Conservation (phyloP, 1,284 basidiomycete species). For the Athelia sp. region DNA sequence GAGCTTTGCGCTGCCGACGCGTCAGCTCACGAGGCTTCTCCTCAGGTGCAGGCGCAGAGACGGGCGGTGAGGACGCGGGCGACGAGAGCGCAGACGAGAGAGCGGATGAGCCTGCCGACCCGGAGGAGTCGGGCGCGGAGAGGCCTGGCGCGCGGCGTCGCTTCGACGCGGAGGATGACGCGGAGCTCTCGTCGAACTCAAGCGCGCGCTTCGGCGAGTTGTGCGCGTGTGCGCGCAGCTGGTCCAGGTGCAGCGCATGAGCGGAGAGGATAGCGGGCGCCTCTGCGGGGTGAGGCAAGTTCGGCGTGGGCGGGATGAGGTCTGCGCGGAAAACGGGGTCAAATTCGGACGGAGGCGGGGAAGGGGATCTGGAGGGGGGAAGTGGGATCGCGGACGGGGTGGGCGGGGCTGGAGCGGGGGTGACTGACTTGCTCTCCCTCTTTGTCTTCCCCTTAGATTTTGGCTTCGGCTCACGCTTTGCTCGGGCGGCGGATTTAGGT, state of each 20-base stretch:
- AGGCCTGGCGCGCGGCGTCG: conserved; percentile 39
- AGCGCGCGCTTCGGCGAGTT: conserved; percentile 58
- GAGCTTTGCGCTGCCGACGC: conserved; percentile 58
- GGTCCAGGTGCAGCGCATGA: conserved; percentile 6
- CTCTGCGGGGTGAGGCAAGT: background rate
- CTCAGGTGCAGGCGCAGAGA: conserved; percentile 7
- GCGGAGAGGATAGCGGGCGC: conserved; percentile 1
- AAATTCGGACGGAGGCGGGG: conserved; percentile 30
- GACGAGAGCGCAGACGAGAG: conserved; percentile 30
- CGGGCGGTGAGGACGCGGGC: conserved; percentile 19
- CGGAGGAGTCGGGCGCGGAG: conserved; percentile 35
- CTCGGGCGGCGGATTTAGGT: conserved; percentile 19
- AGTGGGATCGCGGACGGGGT: conserved; percentile 2
- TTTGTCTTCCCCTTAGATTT: too few relatives aligned
- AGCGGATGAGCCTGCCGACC: conserved; percentile 35
- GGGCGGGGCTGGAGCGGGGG: background rate
- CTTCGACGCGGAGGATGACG: conserved; percentile 31
- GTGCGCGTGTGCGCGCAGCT: too few relatives aligned
- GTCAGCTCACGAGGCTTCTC: conserved; percentile 38
- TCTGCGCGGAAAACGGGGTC: conserved; percentile 13
- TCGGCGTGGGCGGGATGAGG: conserved; percentile 21
- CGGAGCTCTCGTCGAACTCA: conserved; percentile 58
- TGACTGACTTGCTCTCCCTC: background rate
- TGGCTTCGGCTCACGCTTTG: conserved; percentile 21
- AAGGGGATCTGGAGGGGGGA: conserved; percentile 38